These are phyloP conservation scores for Lentinula boryana DNA, from an alignment of 768 basidiomycete genomes.

Conservation along the genomic window DNA sequence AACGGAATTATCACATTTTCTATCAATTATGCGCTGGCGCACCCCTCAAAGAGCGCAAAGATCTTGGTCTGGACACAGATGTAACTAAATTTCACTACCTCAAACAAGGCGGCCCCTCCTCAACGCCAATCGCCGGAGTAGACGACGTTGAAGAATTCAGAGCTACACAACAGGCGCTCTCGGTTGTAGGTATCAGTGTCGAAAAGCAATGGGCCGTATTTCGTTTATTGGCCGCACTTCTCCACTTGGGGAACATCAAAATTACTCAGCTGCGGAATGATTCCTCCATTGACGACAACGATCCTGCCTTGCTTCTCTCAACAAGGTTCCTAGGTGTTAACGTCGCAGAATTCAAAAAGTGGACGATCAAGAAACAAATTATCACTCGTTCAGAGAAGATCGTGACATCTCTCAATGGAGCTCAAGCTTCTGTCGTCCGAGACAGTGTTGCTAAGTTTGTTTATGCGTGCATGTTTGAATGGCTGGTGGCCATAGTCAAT, in stretches of 20 bases:
- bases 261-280: slow-evolving; percentile 78
- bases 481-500: slow-evolving; percentile 96
- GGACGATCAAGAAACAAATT: slow-evolving; percentile 98
- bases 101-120: slow-evolving; percentile 86
- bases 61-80: slow-evolving; percentile 84
- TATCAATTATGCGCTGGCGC: slow-evolving; percentile 98
- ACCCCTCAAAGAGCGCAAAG: slow-evolving; percentile 91
- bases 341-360: slow-evolving; percentile 92
- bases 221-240: slow-evolving; percentile 82
- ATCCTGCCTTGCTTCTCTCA: slow-evolving; percentile 72
- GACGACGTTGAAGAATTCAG: slow-evolving; percentile 97
- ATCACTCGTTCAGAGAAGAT: slow-evolving; percentile 95
- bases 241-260: slow-evolving; percentile 98
- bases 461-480: slow-evolving; percentile 98
- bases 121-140: slow-evolving; percentile 84
- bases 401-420: slow-evolving; percentile 74
- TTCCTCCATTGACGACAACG: slow-evolving; percentile 77
- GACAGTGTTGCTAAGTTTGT: slow-evolving; percentile 98
- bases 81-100: slow-evolving; percentile 86
- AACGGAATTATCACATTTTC: slow-evolving; percentile 99
- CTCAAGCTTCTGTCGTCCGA: slow-evolving; percentile 89
- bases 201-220: slow-evolving; percentile 99
- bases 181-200: slow-evolving; percentile 95
- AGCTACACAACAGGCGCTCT: slow-evolving; percentile 88
- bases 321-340: slow-evolving; percentile 90